phyloP scores from a whole-genome alignment of 441 rosid genomes.

The Brassica balearica region DNA sequence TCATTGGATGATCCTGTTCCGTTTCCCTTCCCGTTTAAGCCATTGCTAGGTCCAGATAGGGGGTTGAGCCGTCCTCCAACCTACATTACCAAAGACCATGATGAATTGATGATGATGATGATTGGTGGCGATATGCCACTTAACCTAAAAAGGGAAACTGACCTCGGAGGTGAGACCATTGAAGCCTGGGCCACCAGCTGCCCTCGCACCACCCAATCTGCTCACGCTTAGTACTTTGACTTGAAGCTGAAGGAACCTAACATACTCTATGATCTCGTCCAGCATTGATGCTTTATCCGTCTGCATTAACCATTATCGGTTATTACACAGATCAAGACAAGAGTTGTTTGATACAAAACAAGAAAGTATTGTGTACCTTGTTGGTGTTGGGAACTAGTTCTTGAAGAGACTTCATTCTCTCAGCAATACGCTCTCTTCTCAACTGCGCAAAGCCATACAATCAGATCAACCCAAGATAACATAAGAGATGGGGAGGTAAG shows the following conservation, averaged over 20 bases:
- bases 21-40: conserved; percentile 32
- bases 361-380: conserved; percentile 51
- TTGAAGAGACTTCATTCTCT: conserved; percentile 81
- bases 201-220: conserved; percentile 86
- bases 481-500: neutral
- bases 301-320: conserved; percentile 18
- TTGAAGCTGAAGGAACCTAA: conserved; percentile 98
- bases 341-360: neutral
- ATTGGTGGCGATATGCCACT: conserved; percentile 4
- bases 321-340: conserved; percentile 19
- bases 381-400: conserved; percentile 80
- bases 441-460: conserved; percentile 48
- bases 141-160: conserved; percentile 14
- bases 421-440: conserved; percentile 80
- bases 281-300: conserved; percentile 72
- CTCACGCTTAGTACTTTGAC: conserved; percentile 95
- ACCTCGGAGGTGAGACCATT: conserved; percentile 80
- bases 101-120: neutral
- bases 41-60: conserved; percentile 31
- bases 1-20: conserved; percentile 48
- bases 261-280: conserved; percentile 97
- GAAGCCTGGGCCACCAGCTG: conserved; percentile 84
- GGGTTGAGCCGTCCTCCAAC: conserved; percentile 57
- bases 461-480: neutral
- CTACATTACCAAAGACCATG: conserved; percentile 43